A percentile compares a stretch with the other conserved stretches of the same genome.
phyloP scores from a whole-genome alignment of 352 stramenopile species.

The Saprolegnia diclina region DNA sequence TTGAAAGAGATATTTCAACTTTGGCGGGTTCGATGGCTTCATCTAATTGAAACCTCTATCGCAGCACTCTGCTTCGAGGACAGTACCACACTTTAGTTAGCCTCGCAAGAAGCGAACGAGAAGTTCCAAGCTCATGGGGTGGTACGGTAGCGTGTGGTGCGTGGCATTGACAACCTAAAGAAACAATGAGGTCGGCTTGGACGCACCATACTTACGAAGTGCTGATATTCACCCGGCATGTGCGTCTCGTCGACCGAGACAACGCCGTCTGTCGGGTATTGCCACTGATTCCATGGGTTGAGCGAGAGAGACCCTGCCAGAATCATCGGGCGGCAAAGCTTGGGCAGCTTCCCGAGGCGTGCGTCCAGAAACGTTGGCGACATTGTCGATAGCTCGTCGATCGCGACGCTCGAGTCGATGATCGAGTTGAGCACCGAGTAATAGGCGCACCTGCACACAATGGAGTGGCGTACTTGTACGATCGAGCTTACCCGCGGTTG shows the following conservation, averaged over 20 bases:
- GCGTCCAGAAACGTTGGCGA: conserved; percentile 38
- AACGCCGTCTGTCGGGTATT: conserved; percentile 64
- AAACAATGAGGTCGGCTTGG: not conserved
- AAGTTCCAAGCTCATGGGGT: conserved; percentile 46
- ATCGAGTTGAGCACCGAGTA: conserved; percentile 45
- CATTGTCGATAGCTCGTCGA: conserved; percentile 48
- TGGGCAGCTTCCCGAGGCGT: conserved; percentile 59
- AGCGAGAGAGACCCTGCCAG: conserved; percentile 58
- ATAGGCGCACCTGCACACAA: conserved; percentile 27
- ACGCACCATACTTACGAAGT: conserved; percentile 36
- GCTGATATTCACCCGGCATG: conserved; percentile 62
- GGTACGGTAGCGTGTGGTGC: conserved; percentile 55
- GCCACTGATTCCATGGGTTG: conserved; percentile 68
- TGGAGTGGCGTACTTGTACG: not conserved
- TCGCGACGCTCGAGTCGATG: conserved; percentile 36
- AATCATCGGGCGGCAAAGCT: conserved; percentile 52
- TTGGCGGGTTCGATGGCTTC: too few relatives aligned
- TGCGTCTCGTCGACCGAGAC: conserved; percentile 59
- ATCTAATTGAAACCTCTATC: too few relatives aligned
- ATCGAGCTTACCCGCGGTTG: conserved; percentile 47
- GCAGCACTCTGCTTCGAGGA: too few relatives aligned
- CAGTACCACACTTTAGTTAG: not conserved
- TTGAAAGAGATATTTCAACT: not conserved
- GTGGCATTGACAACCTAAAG: conserved; percentile 42
- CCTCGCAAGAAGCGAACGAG: conserved; percentile 42